Percentiles rank a stretch among this genome's conserved stretches.
Conservation (phyloP, 257 asterid genomes). For the Salvia miltiorrhiza region DNA sequence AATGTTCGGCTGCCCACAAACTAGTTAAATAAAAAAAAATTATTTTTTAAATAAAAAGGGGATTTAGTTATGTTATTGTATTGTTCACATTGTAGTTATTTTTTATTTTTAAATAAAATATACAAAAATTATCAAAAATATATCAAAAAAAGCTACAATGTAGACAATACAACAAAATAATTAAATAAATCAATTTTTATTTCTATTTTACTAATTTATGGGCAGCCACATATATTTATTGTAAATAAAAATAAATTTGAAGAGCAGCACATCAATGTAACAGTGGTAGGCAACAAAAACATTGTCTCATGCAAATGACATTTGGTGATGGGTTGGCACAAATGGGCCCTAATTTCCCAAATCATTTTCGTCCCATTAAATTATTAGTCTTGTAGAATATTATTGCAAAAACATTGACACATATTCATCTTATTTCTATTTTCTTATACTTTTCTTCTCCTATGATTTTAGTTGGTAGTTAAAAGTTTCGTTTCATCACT, state of each 20-base stretch:
- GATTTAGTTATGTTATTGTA: too few species aligned
- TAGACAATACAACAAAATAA: too few species aligned
- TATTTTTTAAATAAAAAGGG: too few species aligned
- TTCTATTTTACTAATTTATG: too few species aligned
- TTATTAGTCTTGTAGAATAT: constrained; percentile 30
- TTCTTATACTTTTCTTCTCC: background rate
- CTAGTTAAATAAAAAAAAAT: too few species aligned
- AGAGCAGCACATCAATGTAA: constrained; percentile 34
- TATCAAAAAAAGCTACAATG: too few species aligned
- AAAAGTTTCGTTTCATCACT: background rate
- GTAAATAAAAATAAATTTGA: background rate
- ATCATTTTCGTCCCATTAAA: constrained; percentile 35
- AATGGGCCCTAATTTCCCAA: constrained; percentile 34
- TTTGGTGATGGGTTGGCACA: constrained; percentile 37
- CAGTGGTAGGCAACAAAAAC: constrained; percentile 40
- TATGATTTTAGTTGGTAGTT: background rate
- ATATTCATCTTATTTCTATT: background rate
- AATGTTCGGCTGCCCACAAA: too few species aligned
- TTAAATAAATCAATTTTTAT: too few species aligned
- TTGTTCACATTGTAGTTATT: too few species aligned
- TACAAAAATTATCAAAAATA: too few species aligned
- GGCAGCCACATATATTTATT: too few species aligned
- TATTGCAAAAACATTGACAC: constrained; percentile 20
- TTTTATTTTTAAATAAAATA: too few species aligned
- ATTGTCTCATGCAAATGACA: constrained; percentile 47